A percentile compares a stretch with the other conserved stretches of the same genome.
phyloP scores from a whole-genome alignment of 805 yeast genomes.

The Ogataea salicorniae region DNA sequence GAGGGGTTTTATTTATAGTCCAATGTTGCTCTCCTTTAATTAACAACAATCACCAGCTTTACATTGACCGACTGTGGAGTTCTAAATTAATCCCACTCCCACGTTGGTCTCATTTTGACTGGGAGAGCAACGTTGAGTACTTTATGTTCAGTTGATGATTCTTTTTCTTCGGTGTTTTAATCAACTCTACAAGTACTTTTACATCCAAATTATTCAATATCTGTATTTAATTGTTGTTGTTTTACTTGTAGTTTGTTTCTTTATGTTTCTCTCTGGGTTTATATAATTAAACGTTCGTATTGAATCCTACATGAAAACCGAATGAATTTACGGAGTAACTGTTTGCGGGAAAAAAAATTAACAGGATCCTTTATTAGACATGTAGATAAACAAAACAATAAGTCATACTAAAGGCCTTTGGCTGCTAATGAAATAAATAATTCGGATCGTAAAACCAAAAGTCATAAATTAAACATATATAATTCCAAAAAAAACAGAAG shows the following conservation, averaged over 20 bases:
- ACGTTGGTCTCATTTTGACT: conserved; percentile 21
- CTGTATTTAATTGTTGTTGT: no score
- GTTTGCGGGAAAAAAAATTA: no score
- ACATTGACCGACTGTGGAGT: conserved; percentile 19
- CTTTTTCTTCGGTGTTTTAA: conserved; percentile 6
- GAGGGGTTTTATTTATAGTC: no score
- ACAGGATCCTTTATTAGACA: no score
- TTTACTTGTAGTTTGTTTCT: no score
- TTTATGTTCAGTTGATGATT: conserved; percentile 20
- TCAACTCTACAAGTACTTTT: conserved; percentile 22
- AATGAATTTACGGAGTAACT: no score
- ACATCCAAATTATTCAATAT: conserved; percentile 6
- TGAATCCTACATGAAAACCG: no score
- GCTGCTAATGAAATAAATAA: no score
- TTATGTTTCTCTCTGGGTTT: no score
- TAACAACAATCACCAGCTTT: conserved; percentile 19
- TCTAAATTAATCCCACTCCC: conserved; percentile 3
- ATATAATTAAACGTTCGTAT: no score
- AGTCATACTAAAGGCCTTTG: no score
- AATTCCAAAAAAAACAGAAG: neutral
- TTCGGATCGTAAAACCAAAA: neutral
- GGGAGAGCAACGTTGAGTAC: conserved; percentile 16
- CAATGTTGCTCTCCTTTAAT: conserved; percentile 4
- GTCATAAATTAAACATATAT: neutral
- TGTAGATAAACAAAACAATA: no score